Percentiles rank a stretch among this genome's conserved stretches.
phyloP scores from a whole-genome alignment of 2,329 filamentous ascomycete species.

The Sarocladiaceae sp. region DNA sequence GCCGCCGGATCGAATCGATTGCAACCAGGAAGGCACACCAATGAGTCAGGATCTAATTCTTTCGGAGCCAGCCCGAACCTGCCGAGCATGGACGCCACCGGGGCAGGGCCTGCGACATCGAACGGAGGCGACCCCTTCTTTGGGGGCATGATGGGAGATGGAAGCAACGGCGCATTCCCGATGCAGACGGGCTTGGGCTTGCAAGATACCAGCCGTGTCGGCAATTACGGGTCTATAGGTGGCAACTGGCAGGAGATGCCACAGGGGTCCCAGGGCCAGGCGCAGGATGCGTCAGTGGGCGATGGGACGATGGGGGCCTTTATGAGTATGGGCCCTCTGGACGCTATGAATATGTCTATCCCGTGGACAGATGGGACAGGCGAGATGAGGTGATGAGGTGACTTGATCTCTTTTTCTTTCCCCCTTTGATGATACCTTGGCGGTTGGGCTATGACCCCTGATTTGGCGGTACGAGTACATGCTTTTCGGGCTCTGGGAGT shows the following conservation, averaged over 20 bases:
- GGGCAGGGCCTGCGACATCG: slow-evolving; percentile 5
- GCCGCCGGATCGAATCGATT: slow-evolving; percentile 22
- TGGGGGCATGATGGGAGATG: background rate
- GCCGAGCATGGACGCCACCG: slow-evolving; percentile 34
- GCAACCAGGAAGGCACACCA: slow-evolving; percentile 22
- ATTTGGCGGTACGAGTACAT: no score
- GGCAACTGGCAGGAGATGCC: slow-evolving; percentile 29
- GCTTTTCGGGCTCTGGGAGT: no score
- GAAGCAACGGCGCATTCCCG: background rate
- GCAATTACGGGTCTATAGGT: slow-evolving; percentile 15
- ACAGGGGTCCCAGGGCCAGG: slow-evolving; percentile 19
- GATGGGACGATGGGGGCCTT: slow-evolving; percentile 52
- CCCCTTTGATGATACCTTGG: background rate
- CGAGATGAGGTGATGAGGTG: background rate
- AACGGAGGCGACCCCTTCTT: background rate
- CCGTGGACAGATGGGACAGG: slow-evolving; percentile 34
- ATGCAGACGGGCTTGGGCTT: slow-evolving; percentile 1
- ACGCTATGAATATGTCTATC: slow-evolving; percentile 49
- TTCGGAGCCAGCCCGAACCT: slow-evolving; percentile 47
- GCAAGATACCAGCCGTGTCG: background rate
- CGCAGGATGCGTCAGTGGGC: slow-evolving; percentile 42
- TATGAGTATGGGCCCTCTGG: slow-evolving; percentile 54
- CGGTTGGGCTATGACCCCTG: background rate
- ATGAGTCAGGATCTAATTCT: slow-evolving; percentile 35
- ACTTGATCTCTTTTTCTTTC: background rate